These are phyloP conservation scores for Fomitopsis pulvina DNA, from an alignment of 768 basidiomycete genomes.

Conservation along the genomic window DNA sequence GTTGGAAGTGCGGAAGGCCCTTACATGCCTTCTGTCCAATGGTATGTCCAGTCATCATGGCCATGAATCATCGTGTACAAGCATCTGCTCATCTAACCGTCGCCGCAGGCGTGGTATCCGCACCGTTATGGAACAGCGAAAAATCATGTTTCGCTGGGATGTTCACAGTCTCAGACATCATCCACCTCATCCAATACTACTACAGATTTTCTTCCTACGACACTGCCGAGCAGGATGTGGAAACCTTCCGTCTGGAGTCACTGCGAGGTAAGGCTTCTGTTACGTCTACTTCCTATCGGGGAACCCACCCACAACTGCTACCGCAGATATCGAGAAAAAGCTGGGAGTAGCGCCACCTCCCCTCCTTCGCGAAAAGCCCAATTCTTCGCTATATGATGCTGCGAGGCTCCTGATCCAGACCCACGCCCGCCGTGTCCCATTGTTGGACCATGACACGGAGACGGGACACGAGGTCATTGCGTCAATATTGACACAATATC, in stretches of 20 bases:
- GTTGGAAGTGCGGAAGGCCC: slow-evolving; percentile 91
- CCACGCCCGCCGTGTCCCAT: slow-evolving; percentile 88
- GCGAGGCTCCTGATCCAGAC: slow-evolving; percentile 88
- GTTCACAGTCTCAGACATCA: slow-evolving; percentile 99
- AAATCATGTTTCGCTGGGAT: slow-evolving; percentile 92
- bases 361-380: slow-evolving; percentile 82
- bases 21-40: slow-evolving; percentile 82
- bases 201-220: slow-evolving; percentile 82
- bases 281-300: slow-evolving; percentile 1
- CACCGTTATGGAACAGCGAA: slow-evolving; percentile 96
- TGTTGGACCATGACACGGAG: slow-evolving; percentile 89
- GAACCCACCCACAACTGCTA: slow-evolving; percentile 1
- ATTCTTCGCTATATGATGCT: slow-evolving; percentile 83
- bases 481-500: slow-evolving; percentile 93
- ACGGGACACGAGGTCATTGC: slow-evolving; percentile 95
- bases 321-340: slow-evolving; percentile 84
- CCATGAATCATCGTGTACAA: not conserved
- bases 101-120: slow-evolving; percentile 85
- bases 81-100: slow-evolving; percentile 1
- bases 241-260: slow-evolving; percentile 83
- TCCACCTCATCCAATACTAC: slow-evolving; percentile 98
- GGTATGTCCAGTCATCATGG: slow-evolving; percentile 32
- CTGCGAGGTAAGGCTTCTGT: slow-evolving; percentile 62
- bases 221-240: slow-evolving; percentile 84
- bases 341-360: slow-evolving; percentile 92